Percentiles rank a stretch among this genome's conserved stretches.
Evolutionary conservation across 176 grass and related monocot species (phyloP).

Genomic region (Eragrostis nindensis): DNA sequence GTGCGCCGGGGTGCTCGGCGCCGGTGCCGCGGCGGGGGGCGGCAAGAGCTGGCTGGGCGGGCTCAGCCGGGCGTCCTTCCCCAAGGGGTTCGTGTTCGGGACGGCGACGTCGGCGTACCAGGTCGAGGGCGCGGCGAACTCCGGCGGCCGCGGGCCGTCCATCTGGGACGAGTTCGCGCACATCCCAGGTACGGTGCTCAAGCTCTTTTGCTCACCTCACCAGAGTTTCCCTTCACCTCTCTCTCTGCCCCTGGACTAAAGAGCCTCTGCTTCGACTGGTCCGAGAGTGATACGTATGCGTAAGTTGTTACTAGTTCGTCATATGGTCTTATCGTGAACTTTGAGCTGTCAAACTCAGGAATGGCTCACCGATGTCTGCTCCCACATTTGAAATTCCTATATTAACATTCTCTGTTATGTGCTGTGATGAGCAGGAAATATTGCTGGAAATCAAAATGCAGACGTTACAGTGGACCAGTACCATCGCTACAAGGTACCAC

Average conservation of each 20-base stretch:
- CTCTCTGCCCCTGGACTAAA: not conserved
- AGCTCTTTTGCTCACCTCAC: too few relatives aligned
- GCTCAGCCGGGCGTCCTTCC: constrained; percentile 53
- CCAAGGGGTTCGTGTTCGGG: constrained; percentile 71
- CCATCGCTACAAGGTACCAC: constrained; percentile 82
- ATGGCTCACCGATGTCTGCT: not conserved
- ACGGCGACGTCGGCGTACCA: constrained; percentile 74
- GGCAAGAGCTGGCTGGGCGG: constrained; percentile 37
- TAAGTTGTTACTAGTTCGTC: too few relatives aligned
- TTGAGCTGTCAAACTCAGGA: too few relatives aligned
- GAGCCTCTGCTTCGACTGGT: not conserved
- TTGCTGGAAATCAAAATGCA: constrained; percentile 56
- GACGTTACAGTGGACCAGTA: constrained; percentile 71
- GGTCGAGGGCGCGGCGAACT: constrained; percentile 57
- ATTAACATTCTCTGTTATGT: too few relatives aligned
- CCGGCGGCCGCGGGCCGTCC: constrained; percentile 60
- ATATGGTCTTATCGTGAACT: not conserved
- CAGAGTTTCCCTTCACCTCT: not conserved
- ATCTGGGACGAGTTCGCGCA: constrained; percentile 72
- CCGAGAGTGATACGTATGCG: too few relatives aligned
- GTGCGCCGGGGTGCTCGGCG: constrained; percentile 2
- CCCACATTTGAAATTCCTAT: not conserved
- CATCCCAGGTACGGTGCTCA: constrained; percentile 44
- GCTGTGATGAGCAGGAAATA: constrained; percentile 42
- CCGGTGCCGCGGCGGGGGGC: not conserved